A percentile compares a stretch with the other conserved stretches of the same genome.
These are phyloP conservation scores for Trichophyton schoenleinii DNA, from an alignment of 2,329 filamentous ascomycete species.

Conservation along the genomic window DNA sequence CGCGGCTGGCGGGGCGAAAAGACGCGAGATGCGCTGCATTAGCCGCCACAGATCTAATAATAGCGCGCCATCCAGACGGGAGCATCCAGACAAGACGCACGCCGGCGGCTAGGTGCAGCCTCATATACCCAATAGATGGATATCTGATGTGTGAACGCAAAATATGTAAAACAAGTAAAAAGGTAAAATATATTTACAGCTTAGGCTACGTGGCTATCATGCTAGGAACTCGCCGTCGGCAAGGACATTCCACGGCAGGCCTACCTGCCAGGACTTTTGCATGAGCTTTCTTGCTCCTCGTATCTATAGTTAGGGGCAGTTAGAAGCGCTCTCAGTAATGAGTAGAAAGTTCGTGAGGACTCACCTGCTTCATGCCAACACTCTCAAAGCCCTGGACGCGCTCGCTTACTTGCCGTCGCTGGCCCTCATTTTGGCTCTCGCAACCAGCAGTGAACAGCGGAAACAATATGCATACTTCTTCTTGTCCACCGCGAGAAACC, in stretches of 20 bases:
- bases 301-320: slow-evolving; percentile 18
- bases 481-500: slow-evolving; percentile 53
- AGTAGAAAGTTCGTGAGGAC: too few relatives aligned
- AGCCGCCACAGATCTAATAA: background rate
- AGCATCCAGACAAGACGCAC: background rate
- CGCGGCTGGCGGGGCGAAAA: slow-evolving; percentile 1
- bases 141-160: background rate
- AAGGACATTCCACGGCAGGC: slow-evolving; percentile 28
- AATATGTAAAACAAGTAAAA: background rate
- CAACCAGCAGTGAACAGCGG: slow-evolving; percentile 76
- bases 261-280: slow-evolving; percentile 29
- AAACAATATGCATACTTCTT: slow-evolving; percentile 64
- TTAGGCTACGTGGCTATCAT: slow-evolving; percentile 11
- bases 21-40: slow-evolving; percentile 2
- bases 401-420: slow-evolving; percentile 50
- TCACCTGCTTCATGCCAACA: slow-evolving; percentile 63
- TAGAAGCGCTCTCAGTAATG: too few relatives aligned
- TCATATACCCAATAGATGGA: background rate
- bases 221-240: slow-evolving; percentile 30
- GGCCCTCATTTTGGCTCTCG: slow-evolving; percentile 47
- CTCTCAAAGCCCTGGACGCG: slow-evolving; percentile 56
- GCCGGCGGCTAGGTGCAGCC: background rate
- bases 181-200: background rate
- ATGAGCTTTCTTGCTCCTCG: slow-evolving; percentile 30
- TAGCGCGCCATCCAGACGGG: background rate